Evolutionary conservation across 331 rosid genomes (phyloP).

Genomic region (Rosa hybrid): DNA sequence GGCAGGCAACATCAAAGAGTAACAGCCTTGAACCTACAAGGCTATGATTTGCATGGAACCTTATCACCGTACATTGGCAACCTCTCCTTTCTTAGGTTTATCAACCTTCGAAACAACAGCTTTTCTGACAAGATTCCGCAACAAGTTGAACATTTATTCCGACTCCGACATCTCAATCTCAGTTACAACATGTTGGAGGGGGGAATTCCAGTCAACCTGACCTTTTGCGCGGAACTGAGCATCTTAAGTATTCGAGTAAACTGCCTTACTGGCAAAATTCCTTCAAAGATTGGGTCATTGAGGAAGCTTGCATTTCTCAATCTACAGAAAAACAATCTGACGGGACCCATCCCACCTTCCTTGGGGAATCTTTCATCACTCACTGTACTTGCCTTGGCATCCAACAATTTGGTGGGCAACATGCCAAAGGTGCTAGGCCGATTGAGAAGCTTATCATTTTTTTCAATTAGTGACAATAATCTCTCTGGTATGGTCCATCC

Average conservation of each 20-base stretch:
- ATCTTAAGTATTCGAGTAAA: neutral
- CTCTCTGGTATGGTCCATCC: neutral
- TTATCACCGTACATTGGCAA: conserved; percentile 31
- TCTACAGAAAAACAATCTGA: neutral
- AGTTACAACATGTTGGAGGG: conserved; percentile 8
- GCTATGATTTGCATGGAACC: neutral
- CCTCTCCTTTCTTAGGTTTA: conserved; percentile 14
- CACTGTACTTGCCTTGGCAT: rapidly evolving
- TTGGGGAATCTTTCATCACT: conserved; percentile 18
- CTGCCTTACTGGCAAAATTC: neutral
- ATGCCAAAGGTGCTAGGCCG: conserved; percentile 8
- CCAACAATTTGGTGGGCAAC: conserved; percentile 1
- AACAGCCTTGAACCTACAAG: conserved; percentile 7
- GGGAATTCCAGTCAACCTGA: conserved; percentile 20
- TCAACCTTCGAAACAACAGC: conserved; percentile 15
- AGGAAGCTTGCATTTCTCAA: neutral
- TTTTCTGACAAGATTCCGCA: conserved; percentile 6
- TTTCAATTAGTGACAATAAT: neutral
- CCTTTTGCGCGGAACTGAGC: neutral
- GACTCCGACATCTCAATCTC: neutral
- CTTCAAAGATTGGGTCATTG: conserved; percentile 8
- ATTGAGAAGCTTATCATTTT: neutral
- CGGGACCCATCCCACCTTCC: conserved; percentile 18
- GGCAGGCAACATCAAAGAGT: neutral
- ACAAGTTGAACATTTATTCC: neutral